Percentiles rank a stretch among this genome's conserved stretches.
phyloP scores from a whole-genome alignment of 805 yeast species.

The Groenewaldozyma tartarivorans region DNA sequence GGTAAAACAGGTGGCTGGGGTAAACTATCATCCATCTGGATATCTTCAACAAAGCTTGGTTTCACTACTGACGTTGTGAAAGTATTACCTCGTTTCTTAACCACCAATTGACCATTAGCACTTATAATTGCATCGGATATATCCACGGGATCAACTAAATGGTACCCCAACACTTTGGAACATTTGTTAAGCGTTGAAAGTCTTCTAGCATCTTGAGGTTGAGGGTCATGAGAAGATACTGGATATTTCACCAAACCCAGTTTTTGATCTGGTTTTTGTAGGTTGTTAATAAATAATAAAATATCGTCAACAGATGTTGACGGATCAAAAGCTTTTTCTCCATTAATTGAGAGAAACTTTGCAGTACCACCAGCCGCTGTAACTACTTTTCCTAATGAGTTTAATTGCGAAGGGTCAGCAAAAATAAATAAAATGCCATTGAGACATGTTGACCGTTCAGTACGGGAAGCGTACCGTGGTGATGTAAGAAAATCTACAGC shows the following conservation, averaged over 20 bases:
- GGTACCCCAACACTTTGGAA: neutral
- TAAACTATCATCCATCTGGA: no score
- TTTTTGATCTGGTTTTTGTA: no score
- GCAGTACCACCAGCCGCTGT: neutral
- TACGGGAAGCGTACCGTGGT: conserved; percentile 17
- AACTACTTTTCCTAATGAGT: neutral
- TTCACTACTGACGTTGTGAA: no score
- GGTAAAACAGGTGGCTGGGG: neutral
- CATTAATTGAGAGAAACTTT: no score
- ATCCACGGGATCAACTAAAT: neutral
- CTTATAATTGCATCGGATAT: neutral
- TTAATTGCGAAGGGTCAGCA: conserved; percentile 1
- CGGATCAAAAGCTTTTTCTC: no score
- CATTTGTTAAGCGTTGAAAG: neutral
- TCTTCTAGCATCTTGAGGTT: neutral
- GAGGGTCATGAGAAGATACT: neutral
- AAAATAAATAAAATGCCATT: conserved; percentile 20
- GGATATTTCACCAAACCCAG: no score
- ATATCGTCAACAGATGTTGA: no score
- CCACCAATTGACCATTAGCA: neutral
- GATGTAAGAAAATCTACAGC: conserved; percentile 18
- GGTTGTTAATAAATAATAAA: no score
- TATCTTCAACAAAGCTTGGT: no score
- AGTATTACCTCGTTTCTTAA: neutral
- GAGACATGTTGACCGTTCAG: conserved; percentile 20